These are phyloP conservation scores for Suhomyces terraborum DNA, from an alignment of 1,139 yeast species.

Conservation along the genomic window DNA sequence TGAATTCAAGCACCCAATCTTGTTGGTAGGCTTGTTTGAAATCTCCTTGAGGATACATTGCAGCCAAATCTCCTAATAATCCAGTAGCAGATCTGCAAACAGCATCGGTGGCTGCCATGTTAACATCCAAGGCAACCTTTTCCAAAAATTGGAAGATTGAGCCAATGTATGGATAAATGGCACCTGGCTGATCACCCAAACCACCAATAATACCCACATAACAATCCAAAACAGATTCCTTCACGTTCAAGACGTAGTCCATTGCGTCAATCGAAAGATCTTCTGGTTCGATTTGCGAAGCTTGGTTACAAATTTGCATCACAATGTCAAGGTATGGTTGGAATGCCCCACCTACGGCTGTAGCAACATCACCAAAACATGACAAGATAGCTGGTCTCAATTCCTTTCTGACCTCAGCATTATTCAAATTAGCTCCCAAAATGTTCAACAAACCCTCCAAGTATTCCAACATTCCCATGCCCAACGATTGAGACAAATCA, in stretches of 20 bases:
- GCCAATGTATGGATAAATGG: constrained; percentile 63
- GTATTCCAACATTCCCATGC: constrained; percentile 59
- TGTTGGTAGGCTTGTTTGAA: constrained; percentile 65
- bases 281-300: constrained; percentile 53
- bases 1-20: constrained; percentile 77
- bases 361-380: constrained; percentile 96
- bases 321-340: constrained; percentile 76
- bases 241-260: constrained; percentile 71
- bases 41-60: constrained; percentile 78
- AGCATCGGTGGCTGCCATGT: constrained; percentile 60
- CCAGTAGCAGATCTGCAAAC: constrained; percentile 83
- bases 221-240: constrained; percentile 89
- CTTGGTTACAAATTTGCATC: constrained; percentile 67
- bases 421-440: constrained; percentile 70
- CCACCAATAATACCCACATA: constrained; percentile 96
- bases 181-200: constrained; percentile 65
- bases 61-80: constrained; percentile 86
- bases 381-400: constrained; percentile 86
- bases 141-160: constrained; percentile 72
- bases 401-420: constrained; percentile 69
- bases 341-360: constrained; percentile 78
- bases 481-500: constrained; percentile 93
- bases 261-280: constrained; percentile 71
- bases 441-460: constrained; percentile 80
- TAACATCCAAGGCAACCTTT: constrained; percentile 59